phyloP scores from a whole-genome alignment of 768 basidiomycete species.

The Tricholoma sp. region DNA sequence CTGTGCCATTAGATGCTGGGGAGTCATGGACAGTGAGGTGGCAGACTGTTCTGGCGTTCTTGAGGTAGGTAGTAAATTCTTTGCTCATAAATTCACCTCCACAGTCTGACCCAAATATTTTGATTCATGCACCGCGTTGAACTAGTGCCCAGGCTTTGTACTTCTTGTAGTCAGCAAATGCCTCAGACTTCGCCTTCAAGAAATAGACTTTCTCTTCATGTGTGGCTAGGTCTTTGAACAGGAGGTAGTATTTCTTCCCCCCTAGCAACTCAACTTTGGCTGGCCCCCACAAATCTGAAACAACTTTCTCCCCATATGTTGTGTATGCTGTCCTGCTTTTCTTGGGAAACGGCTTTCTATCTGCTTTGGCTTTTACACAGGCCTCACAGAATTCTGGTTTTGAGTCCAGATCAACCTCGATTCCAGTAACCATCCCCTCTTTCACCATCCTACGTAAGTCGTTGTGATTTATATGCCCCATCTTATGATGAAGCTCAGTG shows the following conservation, averaged over 20 bases:
- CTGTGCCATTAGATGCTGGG: not conserved
- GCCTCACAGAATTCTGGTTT: constrained; percentile 19
- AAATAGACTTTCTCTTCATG: not conserved
- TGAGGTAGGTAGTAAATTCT: not conserved
- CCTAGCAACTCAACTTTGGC: not conserved
- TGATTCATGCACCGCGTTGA: not conserved
- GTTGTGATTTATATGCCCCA: too few species aligned
- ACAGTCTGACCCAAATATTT: not conserved
- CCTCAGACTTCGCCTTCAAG: not conserved
- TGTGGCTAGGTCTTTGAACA: constrained; percentile 4
- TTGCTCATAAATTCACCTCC: not conserved
- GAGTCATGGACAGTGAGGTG: not conserved
- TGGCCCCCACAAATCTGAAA: not conserved
- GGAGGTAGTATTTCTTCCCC: not conserved
- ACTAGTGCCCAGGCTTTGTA: not conserved
- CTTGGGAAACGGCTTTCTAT: not conserved
- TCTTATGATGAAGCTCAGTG: too few species aligned
- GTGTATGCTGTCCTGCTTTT: not conserved
- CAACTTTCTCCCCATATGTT: not conserved
- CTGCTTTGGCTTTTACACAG: constrained; percentile 18
- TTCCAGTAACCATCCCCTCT: constrained; percentile 22
- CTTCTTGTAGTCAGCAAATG: not conserved
- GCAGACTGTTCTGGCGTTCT: not conserved
- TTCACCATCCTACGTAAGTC: constrained; percentile 13
- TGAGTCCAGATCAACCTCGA: constrained; percentile 20